Percentiles rank a stretch among this genome's conserved stretches.
Conservation (phyloP, 805 yeast genomes). For the Saturnispora ahearnii region DNA sequence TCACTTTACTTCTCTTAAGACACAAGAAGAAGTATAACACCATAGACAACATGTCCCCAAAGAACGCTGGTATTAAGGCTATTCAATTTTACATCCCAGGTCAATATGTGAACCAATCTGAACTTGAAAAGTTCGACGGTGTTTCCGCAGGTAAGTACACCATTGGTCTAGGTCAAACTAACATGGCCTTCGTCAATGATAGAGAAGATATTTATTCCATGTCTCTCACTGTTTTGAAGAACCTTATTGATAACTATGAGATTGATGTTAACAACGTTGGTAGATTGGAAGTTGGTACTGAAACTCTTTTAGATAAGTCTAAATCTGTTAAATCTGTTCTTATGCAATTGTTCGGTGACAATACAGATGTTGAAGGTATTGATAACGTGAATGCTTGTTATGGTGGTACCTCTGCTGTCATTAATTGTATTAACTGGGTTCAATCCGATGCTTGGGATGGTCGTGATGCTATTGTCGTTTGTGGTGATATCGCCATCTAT, state of each 20-base stretch:
- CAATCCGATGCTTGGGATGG: constrained; percentile 98
- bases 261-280: constrained; percentile 79
- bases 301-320: constrained; percentile 92
- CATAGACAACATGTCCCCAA: constrained; percentile 30
- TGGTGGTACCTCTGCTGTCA: constrained; percentile 94
- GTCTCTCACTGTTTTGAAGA: constrained; percentile 78
- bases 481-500: constrained; percentile 97
- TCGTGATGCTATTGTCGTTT: constrained; percentile 91
- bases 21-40: background rate
- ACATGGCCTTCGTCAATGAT: constrained; percentile 95
- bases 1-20: background rate
- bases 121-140: constrained; percentile 74
- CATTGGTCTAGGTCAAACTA: constrained; percentile 96
- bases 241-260: constrained; percentile 69
- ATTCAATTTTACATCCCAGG: constrained; percentile 86
- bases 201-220: constrained; percentile 95
- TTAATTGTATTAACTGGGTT: constrained; percentile 92
- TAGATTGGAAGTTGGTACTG: constrained; percentile 97
- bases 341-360: constrained; percentile 86
- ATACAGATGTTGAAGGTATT: constrained; percentile 88
- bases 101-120: constrained; percentile 78
- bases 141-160: constrained; percentile 94
- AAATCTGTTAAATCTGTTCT: constrained; percentile 93
- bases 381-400: constrained; percentile 97
- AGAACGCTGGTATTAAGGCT: constrained; percentile 94